Base-by-base conservation (phyloP, 768 basidiomycete species). In the Leccinum uliginosum region DNA sequence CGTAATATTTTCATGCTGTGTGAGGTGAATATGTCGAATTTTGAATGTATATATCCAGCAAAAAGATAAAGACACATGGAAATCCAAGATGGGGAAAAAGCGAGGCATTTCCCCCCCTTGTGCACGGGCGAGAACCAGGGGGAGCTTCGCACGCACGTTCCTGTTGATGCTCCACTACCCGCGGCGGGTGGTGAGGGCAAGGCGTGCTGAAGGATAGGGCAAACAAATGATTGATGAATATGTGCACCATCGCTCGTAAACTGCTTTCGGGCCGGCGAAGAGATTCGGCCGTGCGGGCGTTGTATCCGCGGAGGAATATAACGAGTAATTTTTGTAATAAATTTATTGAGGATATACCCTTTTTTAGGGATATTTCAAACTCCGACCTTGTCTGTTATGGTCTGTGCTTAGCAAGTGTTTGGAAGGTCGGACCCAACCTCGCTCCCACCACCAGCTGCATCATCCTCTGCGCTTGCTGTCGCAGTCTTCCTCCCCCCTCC, bases 401-500 rank as follows among this genome's bases (percentile, higher is more conserved):
- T 70, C 70, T 70, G 69, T 70, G 69, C 69, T 71, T 72, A 70
- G 67, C 70, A 68, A 68, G 69, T 64, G 67, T 73, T 71, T 68
- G 66, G 71, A 71, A 73, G 75, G 75, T 75, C 73, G 73, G 71
- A 65, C 71, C 72, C 75, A 76, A 76, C 75, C 78, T 80, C 78
- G 75, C 78, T 76, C 79, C 81, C 79, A 79, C 82, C 79, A 80
- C 78, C 79, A 77, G 75, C 38, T 40, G n/a, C 71, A 75, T 77
- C 71, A 75, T 77, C 69, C 67, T 69, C 72, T 68, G 65, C 59
- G 57, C 62, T 71, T 67, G 70, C 58, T 65, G 59, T 46, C 54
- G 56, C 56, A 38, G 57, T 59, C 32, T 71, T 71, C 70, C 70
- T 64, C 49, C 61, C 70, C 73, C 73, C 65, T 75, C 75, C 75